Conservation (phyloP, 2,329 filamentous ascomycete genomes). For the Basipetospora sp. region DNA sequence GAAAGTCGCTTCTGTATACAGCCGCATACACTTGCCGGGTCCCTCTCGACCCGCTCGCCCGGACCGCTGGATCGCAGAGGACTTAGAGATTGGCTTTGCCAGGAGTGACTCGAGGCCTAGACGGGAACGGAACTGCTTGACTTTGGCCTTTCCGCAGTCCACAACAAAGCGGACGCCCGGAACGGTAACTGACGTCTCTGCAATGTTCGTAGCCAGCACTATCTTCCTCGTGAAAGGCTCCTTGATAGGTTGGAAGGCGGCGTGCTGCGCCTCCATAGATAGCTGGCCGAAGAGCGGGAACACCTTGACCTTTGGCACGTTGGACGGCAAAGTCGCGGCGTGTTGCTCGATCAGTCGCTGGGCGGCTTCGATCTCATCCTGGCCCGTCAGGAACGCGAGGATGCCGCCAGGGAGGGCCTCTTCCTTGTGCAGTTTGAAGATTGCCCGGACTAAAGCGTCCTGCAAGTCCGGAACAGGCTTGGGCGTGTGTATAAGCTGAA, state of each 20-base stretch:
- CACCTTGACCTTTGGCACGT: slow-evolving; percentile 57
- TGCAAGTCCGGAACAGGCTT: slow-evolving; percentile 67
- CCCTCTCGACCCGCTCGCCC: slow-evolving; percentile 89
- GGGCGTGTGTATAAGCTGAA: slow-evolving; percentile 60
- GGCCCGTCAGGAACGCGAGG: slow-evolving; percentile 78
- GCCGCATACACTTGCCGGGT: slow-evolving; percentile 71
- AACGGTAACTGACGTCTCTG: slow-evolving; percentile 95
- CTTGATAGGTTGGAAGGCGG: slow-evolving; percentile 64
- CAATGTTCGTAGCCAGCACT: slow-evolving; percentile 89
- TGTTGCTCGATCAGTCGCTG: slow-evolving; percentile 73
- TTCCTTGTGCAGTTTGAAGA: slow-evolving; percentile 74
- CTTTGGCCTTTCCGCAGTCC: slow-evolving; percentile 84
- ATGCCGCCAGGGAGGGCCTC: slow-evolving; percentile 90
- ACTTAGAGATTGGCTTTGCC: slow-evolving; percentile 80
- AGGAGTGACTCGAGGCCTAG: slow-evolving; percentile 83
- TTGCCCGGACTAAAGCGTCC: slow-evolving; percentile 63
- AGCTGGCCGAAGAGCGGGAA: slow-evolving; percentile 83
- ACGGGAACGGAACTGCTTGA: slow-evolving; percentile 75
- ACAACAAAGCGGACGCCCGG: slow-evolving; percentile 83
- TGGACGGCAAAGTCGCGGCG: slow-evolving; percentile 53
- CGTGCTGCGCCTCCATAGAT: slow-evolving; percentile 71
- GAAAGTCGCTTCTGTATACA: slow-evolving; percentile 75
- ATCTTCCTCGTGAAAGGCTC: slow-evolving; percentile 68
- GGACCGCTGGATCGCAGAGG: slow-evolving; percentile 78
- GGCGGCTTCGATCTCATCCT: slow-evolving; percentile 77